Conservation (phyloP, 2,329 filamentous ascomycete genomes). For the Cladosporium sp. region DNA sequence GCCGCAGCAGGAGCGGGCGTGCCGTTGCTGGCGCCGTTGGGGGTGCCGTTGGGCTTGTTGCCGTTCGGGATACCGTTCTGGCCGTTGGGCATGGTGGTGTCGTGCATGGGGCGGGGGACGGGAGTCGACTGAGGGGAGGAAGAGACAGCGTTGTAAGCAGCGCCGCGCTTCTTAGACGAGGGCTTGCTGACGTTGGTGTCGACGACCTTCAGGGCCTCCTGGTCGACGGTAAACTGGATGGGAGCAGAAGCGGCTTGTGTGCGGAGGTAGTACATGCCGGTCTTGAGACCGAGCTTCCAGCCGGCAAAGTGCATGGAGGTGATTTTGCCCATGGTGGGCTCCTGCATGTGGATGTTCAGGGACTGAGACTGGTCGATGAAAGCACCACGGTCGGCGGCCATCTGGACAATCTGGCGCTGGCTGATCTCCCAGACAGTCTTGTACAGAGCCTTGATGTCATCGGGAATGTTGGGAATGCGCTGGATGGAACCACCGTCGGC, state of each 20-base stretch:
- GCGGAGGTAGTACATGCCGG: slow-evolving; percentile 99
- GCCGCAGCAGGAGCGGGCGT: slow-evolving; percentile 64
- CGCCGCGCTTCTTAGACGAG: slow-evolving; percentile 61
- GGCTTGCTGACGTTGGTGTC: slow-evolving; percentile 70
- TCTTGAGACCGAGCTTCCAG: slow-evolving; percentile 99
- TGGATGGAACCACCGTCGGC: slow-evolving; percentile 93
- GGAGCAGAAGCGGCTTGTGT: slow-evolving; percentile 95
- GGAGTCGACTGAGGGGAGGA: slow-evolving; percentile 30
- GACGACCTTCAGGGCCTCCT: slow-evolving; percentile 82
- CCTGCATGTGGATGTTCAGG: slow-evolving; percentile 98
- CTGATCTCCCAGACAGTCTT: slow-evolving; percentile 99
- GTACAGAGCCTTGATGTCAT: slow-evolving; percentile 93
- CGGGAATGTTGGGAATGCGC: slow-evolving; percentile 92
- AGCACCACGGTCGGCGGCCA: slow-evolving; percentile 95
- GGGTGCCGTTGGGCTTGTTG: neutral
- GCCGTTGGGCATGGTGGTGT: slow-evolving; percentile 46
- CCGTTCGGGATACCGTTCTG: slow-evolving; percentile 26
- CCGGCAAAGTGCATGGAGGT: slow-evolving; percentile 99
- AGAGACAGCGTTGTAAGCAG: slow-evolving; percentile 29
- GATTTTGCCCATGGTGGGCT: slow-evolving; percentile 99
- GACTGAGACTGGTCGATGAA: slow-evolving; percentile 99
- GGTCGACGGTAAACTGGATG: slow-evolving; percentile 98
- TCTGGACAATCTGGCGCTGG: slow-evolving; percentile 90
- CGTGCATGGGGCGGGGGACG: slow-evolving; percentile 62
- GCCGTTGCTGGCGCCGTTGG: slow-evolving; percentile 47